phyloP scores from a whole-genome alignment of 2,329 filamentous ascomycete species.

The Clathrospora elynae region DNA sequence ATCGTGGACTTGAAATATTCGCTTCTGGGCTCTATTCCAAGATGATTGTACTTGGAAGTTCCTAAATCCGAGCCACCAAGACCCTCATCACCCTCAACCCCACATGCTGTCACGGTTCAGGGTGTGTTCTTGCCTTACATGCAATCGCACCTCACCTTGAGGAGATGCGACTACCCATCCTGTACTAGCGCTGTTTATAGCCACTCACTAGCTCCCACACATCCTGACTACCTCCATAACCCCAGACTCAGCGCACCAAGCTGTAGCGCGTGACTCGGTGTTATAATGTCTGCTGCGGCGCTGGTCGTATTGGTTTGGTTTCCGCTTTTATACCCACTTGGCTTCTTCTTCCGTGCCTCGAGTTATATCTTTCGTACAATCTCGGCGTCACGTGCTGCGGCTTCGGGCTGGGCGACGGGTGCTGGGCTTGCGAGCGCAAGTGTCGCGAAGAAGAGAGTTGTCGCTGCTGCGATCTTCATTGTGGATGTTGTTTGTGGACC shows the following conservation, averaged over 20 bases:
- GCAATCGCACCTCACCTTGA: not conserved
- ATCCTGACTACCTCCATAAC: slow-evolving; percentile 29
- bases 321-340: slow-evolving; percentile 10
- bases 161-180: not conserved
- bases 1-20: not conserved
- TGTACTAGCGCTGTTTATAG: no score
- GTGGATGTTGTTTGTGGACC: slow-evolving; percentile 8
- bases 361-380: slow-evolving; percentile 22
- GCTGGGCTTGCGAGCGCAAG: slow-evolving; percentile 38
- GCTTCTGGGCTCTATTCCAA: no score
- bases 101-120: no score
- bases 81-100: no score
- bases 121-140: no score
- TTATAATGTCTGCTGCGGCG: slow-evolving; percentile 26
- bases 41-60: no score
- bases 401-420: slow-evolving; percentile 21
- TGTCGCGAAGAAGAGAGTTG: slow-evolving; percentile 31
- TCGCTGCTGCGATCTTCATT: slow-evolving; percentile 36
- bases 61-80: no score
- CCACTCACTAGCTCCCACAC: slow-evolving; percentile 15
- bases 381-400: slow-evolving; percentile 18
- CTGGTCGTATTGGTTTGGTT: slow-evolving; percentile 18
- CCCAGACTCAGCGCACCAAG: slow-evolving; percentile 36
- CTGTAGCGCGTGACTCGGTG: slow-evolving; percentile 31
- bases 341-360: slow-evolving; percentile 27